Conservation (phyloP, 192 early-diverging fungal species). For the Geosiphon pyriformis region DNA sequence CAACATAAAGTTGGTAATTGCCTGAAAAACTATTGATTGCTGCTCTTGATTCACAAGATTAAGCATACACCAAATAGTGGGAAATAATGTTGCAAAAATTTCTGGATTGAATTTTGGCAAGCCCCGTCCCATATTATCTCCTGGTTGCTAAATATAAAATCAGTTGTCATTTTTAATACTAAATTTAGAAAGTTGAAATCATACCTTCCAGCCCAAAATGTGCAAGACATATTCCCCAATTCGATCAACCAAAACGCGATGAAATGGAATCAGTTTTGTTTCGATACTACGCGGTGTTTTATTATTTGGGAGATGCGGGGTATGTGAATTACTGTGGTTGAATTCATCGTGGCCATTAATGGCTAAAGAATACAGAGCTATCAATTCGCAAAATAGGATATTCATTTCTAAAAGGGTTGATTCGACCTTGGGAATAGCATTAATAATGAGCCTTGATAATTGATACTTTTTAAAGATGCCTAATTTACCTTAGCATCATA, state of each 20-base stretch:
- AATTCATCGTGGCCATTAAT: slow-evolving; percentile 27
- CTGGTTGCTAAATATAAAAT: background rate
- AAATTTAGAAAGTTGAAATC: no score
- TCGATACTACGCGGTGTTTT: slow-evolving; percentile 22
- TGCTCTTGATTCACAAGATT: background rate
- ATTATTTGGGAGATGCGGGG: background rate
- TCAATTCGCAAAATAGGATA: slow-evolving; percentile 60
- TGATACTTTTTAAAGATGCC: background rate
- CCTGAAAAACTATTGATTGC: background rate
- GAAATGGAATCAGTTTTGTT: slow-evolving; percentile 24
- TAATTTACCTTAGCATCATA: slow-evolving; percentile 47
- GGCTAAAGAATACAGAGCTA: slow-evolving; percentile 49
- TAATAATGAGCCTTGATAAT: background rate
- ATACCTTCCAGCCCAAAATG: slow-evolving; percentile 43
- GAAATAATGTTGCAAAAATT: background rate
- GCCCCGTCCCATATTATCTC: background rate
- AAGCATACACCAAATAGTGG: background rate
- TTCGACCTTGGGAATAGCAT: slow-evolving; percentile 40
- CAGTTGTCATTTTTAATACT: slow-evolving; percentile 2
- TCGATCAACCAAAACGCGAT: slow-evolving; percentile 38
- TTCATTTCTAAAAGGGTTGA: slow-evolving; percentile 60
- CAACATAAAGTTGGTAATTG: slow-evolving; percentile 46
- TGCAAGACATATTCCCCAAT: slow-evolving; percentile 54
- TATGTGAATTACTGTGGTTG: background rate
- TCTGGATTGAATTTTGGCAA: background rate